phyloP scores from a whole-genome alignment of 225 moss, liverwort and hornwort genomes.

The Pseudoscleropodium purum region DNA sequence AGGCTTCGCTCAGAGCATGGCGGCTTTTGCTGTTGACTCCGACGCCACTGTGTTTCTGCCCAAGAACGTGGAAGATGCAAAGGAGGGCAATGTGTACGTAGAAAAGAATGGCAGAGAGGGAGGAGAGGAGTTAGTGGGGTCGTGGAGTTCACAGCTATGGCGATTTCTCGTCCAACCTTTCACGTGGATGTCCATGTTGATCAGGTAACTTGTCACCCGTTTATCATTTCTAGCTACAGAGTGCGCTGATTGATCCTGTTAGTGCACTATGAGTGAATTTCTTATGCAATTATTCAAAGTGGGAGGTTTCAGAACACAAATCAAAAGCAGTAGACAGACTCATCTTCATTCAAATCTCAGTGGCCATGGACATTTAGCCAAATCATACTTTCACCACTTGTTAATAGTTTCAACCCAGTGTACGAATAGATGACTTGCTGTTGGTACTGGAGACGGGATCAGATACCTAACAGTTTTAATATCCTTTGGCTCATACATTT shows the following conservation, averaged over 20 bases:
- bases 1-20: not conserved
- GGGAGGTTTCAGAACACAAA: not conserved
- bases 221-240: not conserved
- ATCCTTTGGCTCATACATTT: not conserved
- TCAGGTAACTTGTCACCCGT: slow-evolving; percentile 7
- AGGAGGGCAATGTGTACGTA: not conserved
- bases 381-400: not conserved
- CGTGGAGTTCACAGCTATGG: slow-evolving; percentile 19
- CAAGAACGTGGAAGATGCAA: not conserved
- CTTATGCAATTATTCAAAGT: not conserved
- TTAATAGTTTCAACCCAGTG: not conserved
- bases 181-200: slow-evolving; percentile 61
- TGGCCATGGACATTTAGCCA: not conserved
- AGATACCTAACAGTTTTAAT: not conserved
- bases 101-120: not conserved
- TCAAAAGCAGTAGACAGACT: not conserved
- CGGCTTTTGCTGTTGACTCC: slow-evolving; percentile 10
- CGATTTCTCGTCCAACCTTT: slow-evolving; percentile 21
- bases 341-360: not conserved
- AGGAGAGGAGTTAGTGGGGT: not conserved
- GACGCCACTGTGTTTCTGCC: slow-evolving; percentile 26
- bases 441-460: not conserved
- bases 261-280: not conserved
- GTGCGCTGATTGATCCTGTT: no score
- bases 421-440: not conserved